Conservation (phyloP, 768 basidiomycete species). For the Mycena latifolia region DNA sequence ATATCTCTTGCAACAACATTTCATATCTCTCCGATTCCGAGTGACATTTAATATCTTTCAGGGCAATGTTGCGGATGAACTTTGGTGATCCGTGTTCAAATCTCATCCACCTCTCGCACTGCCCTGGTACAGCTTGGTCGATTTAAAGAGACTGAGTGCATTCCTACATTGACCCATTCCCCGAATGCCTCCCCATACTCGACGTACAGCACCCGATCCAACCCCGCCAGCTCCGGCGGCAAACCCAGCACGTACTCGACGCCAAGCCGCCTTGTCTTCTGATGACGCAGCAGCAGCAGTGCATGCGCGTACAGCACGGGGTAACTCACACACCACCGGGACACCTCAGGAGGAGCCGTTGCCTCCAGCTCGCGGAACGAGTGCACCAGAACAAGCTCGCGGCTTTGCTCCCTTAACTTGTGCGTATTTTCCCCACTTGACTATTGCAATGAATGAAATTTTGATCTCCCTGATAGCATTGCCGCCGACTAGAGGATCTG, state of each 20-base stretch:
- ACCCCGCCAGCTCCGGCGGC: too few relatives aligned
- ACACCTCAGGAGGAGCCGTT: constrained; percentile 11
- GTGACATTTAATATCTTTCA: too few relatives aligned
- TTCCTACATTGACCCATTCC: too few relatives aligned
- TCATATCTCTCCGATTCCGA: too few relatives aligned
- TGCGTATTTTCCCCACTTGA: constrained; percentile 18
- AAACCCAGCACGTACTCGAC: too few relatives aligned
- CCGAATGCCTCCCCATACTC: too few relatives aligned
- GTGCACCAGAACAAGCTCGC: constrained; percentile 18
- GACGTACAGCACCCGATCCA: too few relatives aligned
- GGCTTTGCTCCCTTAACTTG: constrained; percentile 21
- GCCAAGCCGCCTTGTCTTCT: too few relatives aligned
- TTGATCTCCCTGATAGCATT: constrained; percentile 16
- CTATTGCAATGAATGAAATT: constrained; percentile 15
- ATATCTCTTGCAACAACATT: constrained; percentile 21
- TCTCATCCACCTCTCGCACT: constrained; percentile 18
- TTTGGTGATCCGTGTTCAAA: constrained; percentile 19
- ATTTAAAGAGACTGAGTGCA: constrained; percentile 18
- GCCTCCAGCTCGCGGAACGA: constrained; percentile 11
- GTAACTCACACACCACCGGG: constrained; percentile 10
- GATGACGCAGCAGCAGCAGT: constrained; percentile 19
- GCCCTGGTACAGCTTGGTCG: constrained; percentile 11
- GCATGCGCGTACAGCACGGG: constrained; percentile 8
- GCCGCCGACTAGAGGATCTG: constrained; percentile 18
- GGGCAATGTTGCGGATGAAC: constrained; percentile 10